A percentile compares a stretch with the other conserved stretches of the same genome.
Conservation (phyloP, 371 early-diverging fungal species). For the Haplosporangium sp. region DNA sequence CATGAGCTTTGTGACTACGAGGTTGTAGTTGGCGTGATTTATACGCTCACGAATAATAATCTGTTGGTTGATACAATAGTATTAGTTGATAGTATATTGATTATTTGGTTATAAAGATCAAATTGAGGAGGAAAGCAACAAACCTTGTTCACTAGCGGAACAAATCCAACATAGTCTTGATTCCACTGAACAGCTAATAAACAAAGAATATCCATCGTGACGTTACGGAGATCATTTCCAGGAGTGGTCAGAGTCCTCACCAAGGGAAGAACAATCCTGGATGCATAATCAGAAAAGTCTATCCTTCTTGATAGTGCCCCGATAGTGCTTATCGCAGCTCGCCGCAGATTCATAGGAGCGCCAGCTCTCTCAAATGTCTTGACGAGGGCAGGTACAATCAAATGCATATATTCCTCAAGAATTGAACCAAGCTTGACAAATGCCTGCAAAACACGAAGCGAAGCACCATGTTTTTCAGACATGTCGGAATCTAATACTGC, state of each 20-base stretch:
- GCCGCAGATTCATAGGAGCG: conserved; percentile 72
- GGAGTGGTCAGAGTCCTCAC: conserved; percentile 78
- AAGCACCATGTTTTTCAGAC: conserved; percentile 78
- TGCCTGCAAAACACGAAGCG: conserved; percentile 86
- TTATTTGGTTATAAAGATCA: background rate
- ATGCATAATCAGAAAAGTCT: conserved; percentile 90
- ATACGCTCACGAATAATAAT: conserved; percentile 26
- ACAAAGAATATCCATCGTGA: conserved; percentile 87
- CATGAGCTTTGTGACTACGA: conserved; percentile 35
- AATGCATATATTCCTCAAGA: conserved; percentile 93
- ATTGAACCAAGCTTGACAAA: conserved; percentile 88
- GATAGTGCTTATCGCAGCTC: conserved; percentile 82
- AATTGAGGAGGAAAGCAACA: background rate
- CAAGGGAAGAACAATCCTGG: conserved; percentile 91
- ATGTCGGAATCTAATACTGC: conserved; percentile 85
- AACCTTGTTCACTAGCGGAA: conserved; percentile 89
- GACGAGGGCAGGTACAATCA: conserved; percentile 91
- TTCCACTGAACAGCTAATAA: conserved; percentile 88
- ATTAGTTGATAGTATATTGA: background rate
- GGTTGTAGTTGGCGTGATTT: conserved; percentile 31
- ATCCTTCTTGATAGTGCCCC: conserved; percentile 84
- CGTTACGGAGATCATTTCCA: conserved; percentile 70
- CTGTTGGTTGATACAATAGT: background rate
- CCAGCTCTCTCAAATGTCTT: conserved; percentile 83
- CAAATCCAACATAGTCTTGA: conserved; percentile 89